Conservation (phyloP, 2,329 filamentous ascomycete genomes). For the Pseudomassariella vexata region DNA sequence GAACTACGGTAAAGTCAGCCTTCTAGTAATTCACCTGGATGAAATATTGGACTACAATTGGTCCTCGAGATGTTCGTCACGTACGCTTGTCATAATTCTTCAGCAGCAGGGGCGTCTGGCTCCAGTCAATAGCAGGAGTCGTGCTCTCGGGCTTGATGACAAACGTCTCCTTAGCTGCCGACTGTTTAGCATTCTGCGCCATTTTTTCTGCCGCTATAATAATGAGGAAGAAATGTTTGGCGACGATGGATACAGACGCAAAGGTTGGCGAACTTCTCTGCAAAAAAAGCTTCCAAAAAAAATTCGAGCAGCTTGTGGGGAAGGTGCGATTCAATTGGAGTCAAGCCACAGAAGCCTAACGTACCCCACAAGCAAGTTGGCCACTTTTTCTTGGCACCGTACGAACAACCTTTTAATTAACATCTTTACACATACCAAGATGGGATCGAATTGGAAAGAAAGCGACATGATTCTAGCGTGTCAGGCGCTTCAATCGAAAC, state of each 20-base stretch:
- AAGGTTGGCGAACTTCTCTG: conserved; percentile 11
- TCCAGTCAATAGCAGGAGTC: conserved; percentile 75
- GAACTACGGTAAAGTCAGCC: conserved; percentile 50
- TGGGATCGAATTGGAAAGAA: too few relatives aligned
- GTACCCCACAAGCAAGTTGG: too few relatives aligned
- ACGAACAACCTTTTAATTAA: too few relatives aligned
- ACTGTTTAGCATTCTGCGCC: conserved; percentile 2
- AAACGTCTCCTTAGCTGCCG: conserved; percentile 55
- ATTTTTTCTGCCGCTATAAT: conserved; percentile 2
- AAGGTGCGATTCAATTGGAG: too few relatives aligned
- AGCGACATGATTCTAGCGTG: too few relatives aligned
- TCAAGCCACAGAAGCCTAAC: too few relatives aligned
- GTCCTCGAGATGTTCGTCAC: conserved; percentile 31
- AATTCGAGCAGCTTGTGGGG: too few relatives aligned
- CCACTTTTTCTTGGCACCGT: too few relatives aligned
- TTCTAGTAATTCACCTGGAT: conserved; percentile 1
- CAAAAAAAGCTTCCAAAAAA: conserved; percentile 16
- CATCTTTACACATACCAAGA: too few relatives aligned
- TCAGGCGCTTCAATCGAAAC: too few relatives aligned
- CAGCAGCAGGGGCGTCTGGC: conserved; percentile 85
- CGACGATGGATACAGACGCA: too few relatives aligned
- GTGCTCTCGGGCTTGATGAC: conserved; percentile 88
- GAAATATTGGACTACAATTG: too few relatives aligned
- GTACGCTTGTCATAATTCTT: conserved; percentile 93
- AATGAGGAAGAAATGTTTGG: neutral